phyloP scores from a whole-genome alignment of 2,329 filamentous ascomycete genomes.

The Alternaria alternata region DNA sequence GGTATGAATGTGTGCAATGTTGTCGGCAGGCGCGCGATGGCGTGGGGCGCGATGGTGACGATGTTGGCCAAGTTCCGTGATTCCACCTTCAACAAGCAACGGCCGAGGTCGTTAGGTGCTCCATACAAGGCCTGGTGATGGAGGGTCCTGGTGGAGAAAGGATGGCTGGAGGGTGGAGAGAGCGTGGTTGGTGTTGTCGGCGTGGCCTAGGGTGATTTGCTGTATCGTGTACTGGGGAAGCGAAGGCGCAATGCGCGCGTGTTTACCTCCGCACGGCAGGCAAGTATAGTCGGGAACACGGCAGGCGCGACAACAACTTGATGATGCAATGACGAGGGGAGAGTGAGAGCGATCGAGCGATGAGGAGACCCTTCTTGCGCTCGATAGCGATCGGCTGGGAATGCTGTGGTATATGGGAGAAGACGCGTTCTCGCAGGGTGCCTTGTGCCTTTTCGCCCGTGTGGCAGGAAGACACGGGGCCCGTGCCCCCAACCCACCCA shows the following conservation, averaged over 20 bases:
- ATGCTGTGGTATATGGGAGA: constrained; percentile 30
- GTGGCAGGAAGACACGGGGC: constrained; percentile 15
- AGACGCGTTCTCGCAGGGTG: constrained; percentile 35
- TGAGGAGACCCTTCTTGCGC: constrained; percentile 35
- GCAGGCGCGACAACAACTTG: constrained; percentile 19
- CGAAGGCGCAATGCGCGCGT: constrained; percentile 33
- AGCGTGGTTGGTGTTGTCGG: constrained; percentile 23
- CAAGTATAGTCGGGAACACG: constrained; percentile 24
- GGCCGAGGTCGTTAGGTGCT: constrained; percentile 32
- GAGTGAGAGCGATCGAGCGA: constrained; percentile 24
- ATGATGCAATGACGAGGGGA: constrained; percentile 28
- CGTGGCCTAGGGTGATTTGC: constrained; percentile 37
- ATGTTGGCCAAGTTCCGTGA: constrained; percentile 26
- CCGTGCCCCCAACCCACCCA: constrained; percentile 19
- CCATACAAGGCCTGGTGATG: constrained; percentile 46
- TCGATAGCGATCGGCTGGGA: constrained; percentile 37
- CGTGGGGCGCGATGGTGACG: constrained; percentile 12
- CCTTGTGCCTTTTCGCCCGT: constrained; percentile 36
- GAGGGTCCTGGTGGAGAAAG: constrained; percentile 18
- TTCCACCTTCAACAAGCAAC: constrained; percentile 46
- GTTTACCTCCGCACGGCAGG: constrained; percentile 23
- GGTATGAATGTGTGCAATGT: constrained; percentile 44
- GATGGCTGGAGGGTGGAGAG: constrained; percentile 23
- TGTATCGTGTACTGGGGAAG: constrained; percentile 25
- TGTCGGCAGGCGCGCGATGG: constrained; percentile 27